Evolutionary conservation across 352 stramenopile species (phyloP).

Genomic region (Pythium apleroticum): DNA sequence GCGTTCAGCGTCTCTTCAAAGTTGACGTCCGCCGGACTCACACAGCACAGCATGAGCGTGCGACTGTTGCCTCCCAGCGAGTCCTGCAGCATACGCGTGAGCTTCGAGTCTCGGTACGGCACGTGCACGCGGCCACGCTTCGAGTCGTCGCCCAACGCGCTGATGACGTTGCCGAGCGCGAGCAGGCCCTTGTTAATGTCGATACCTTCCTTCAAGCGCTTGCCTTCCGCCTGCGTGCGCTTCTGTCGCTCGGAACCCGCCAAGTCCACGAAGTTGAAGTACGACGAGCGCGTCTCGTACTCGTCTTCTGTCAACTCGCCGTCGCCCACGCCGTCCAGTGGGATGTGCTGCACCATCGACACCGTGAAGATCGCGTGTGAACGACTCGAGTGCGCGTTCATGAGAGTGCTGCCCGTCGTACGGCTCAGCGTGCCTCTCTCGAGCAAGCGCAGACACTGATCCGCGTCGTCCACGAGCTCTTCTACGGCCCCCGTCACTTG

Average conservation of each 20-base stretch:
- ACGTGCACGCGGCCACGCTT: conserved; percentile 91
- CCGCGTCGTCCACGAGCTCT: conserved; percentile 58
- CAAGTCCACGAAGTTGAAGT: conserved; percentile 93
- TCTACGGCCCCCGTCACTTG: conserved; percentile 82
- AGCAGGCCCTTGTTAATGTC: conserved; percentile 99
- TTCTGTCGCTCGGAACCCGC: conserved; percentile 94
- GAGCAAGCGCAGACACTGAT: conserved; percentile 81
- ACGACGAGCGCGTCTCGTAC: conserved; percentile 78
- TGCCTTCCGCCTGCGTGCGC: conserved; percentile 91
- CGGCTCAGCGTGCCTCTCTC: conserved; percentile 83
- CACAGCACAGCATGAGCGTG: conserved; percentile 92
- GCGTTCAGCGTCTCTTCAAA: conserved; percentile 92
- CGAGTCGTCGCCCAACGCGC: conserved; percentile 91
- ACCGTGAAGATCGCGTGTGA: conserved; percentile 93
- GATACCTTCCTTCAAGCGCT: conserved; percentile 95
- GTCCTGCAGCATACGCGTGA: conserved; percentile 94
- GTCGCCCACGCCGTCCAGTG: conserved; percentile 43
- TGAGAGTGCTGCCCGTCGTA: conserved; percentile 87
- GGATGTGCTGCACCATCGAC: conserved; percentile 77
- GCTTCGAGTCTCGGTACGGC: conserved; percentile 94
- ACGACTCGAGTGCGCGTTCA: conserved; percentile 91
- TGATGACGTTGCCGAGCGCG: conserved; percentile 97
- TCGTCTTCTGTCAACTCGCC: conserved; percentile 53
- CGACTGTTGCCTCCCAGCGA: conserved; percentile 90
- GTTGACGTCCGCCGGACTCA: conserved; percentile 90